A percentile compares a stretch with the other conserved stretches of the same genome.
phyloP scores from a whole-genome alignment of 345 rosid species.

The Rhodamnia argentea region DNA sequence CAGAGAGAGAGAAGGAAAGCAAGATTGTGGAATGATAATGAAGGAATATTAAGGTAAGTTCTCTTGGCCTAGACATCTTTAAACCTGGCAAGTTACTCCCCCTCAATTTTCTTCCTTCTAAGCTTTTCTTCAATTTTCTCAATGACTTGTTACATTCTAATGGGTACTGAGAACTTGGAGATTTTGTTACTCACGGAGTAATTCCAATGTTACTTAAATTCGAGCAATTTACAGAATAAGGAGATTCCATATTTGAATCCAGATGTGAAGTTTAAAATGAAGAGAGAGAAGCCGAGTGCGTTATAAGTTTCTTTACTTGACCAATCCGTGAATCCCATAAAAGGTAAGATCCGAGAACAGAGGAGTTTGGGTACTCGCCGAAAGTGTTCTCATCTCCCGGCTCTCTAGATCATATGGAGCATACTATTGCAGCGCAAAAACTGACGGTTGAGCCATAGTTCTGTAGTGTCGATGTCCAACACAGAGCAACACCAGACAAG shows the following conservation, averaged over 20 bases:
- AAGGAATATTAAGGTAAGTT: not conserved
- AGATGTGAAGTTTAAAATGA: not conserved
- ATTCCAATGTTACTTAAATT: not conserved
- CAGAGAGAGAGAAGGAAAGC: not conserved
- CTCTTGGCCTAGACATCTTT: not conserved
- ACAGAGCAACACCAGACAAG: not conserved
- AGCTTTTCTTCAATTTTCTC: not conserved
- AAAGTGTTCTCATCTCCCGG: not conserved
- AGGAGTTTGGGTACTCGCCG: not conserved
- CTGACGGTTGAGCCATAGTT: not conserved
- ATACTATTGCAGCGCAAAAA: not conserved
- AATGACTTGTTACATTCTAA: not conserved
- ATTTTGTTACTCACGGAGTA: not conserved
- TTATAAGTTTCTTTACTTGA: not conserved
- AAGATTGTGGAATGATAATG: not conserved
- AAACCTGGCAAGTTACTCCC: not conserved
- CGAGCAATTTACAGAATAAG: not conserved
- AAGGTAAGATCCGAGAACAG: not conserved
- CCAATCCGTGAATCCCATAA: not conserved
- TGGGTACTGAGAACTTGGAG: not conserved
- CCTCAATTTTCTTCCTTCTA: not conserved
- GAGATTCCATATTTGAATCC: not conserved
- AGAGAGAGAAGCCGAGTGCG: not conserved
- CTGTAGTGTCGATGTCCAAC: not conserved
- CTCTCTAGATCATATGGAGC: not conserved